phyloP scores from a whole-genome alignment of 2,329 filamentous ascomycete genomes.

The Botrytis elliptica region DNA sequence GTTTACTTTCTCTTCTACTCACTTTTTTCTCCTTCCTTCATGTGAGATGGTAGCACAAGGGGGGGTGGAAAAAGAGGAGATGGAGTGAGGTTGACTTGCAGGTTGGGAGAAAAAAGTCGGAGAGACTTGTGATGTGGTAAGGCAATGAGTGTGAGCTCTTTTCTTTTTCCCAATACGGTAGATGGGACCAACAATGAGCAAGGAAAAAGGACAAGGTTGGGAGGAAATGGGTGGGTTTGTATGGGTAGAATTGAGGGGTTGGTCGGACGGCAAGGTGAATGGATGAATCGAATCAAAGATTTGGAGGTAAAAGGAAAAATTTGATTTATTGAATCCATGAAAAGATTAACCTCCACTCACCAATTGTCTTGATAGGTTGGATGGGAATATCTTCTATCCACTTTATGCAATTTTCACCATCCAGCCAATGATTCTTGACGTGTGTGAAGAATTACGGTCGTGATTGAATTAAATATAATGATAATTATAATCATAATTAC shows the following conservation, averaged over 20 bases:
- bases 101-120: background rate
- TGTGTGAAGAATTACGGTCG: background rate
- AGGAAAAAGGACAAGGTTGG: background rate
- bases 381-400: background rate
- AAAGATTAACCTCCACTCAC: background rate
- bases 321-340: background rate
- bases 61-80: slow-evolving; percentile 11
- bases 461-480: background rate
- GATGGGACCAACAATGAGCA: background rate
- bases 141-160: background rate
- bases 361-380: background rate
- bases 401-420: background rate
- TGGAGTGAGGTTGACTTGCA: background rate
- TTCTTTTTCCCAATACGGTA: background rate
- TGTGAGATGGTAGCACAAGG: slow-evolving; percentile 17
- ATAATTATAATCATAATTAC: background rate
- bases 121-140: background rate
- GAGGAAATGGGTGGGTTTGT: background rate
- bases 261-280: background rate
- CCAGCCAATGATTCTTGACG: background rate
- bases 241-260: background rate
- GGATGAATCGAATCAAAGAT: background rate
- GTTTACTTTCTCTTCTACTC: slow-evolving; percentile 17
- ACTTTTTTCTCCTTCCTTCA: slow-evolving; percentile 10
- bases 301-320: background rate